phyloP scores from a whole-genome alignment of 2,329 filamentous ascomycete genomes.

The Kalmusia sp. region DNA sequence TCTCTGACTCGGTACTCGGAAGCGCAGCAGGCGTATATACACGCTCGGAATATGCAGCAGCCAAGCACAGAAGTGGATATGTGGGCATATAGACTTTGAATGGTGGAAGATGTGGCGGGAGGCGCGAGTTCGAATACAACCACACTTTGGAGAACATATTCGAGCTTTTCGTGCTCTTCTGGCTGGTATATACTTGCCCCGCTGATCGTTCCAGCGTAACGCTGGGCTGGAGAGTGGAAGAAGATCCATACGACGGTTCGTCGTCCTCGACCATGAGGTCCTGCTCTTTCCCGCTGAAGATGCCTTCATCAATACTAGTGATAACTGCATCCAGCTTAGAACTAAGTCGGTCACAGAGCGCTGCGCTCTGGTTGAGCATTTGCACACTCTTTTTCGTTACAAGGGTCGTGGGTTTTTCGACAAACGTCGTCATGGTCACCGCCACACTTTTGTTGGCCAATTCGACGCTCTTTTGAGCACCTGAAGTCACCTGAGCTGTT shows the following conservation, averaged over 20 bases:
- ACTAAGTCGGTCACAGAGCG: constrained; percentile 66
- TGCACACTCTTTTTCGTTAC: constrained; percentile 43
- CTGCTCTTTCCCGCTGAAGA: constrained; percentile 59
- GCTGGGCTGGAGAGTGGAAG: constrained; percentile 23
- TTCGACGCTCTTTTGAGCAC: constrained; percentile 26
- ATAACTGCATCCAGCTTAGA: constrained; percentile 71
- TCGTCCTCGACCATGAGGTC: constrained; percentile 52
- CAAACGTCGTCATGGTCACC: constrained; percentile 34
- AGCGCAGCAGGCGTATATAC: constrained; percentile 66
- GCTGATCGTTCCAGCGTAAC: constrained; percentile 12
- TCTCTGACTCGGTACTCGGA: constrained; percentile 65
- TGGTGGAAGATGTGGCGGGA: constrained; percentile 71
- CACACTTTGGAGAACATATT: constrained; percentile 75
- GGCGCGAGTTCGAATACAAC: constrained; percentile 76
- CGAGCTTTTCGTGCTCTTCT: constrained; percentile 26
- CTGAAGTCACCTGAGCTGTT: constrained; percentile 24
- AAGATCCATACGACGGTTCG: constrained; percentile 17
- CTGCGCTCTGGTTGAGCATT: constrained; percentile 49
- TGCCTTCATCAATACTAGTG: constrained; percentile 73
- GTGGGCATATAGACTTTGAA: constrained; percentile 77
- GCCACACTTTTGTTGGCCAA: constrained; percentile 20
- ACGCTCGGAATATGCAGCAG: constrained; percentile 76
- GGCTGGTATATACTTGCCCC: not conserved
- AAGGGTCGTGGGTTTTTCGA: constrained; percentile 37
- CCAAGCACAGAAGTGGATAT: constrained; percentile 78